Base-by-base conservation (phyloP, 371 early-diverging fungal species). In the Mucor velutinosus region DNA sequence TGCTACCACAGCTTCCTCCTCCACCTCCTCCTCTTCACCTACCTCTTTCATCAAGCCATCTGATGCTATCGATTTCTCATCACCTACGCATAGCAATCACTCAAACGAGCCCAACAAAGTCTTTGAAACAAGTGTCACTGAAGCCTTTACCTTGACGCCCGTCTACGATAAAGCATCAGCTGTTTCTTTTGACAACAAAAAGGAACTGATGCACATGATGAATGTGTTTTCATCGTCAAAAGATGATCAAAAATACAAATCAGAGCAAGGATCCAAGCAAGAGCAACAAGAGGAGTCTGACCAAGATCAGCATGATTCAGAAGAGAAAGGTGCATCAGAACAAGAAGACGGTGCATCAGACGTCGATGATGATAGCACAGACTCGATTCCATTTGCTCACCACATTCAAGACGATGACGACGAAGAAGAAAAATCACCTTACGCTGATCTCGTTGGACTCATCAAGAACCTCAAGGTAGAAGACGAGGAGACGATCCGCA, bases 131-230 rank as follows among this genome's bases (percentile, higher is more conserved):
- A 47, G 66, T 12, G 45, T 67, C 15, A 47, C 58, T 19, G 69
- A 69, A 57, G 51, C 45, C 10, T 29, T 55, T 8, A 7, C 35
- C 11, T 25, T 45, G n/a, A 59, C 15, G 21, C 71, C 68, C 15
- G 43, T 33, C 27, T 35, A 60, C 30, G 56, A 71, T 33, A 8
- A 62, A 15, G 32, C 67, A 15, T 43, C 69, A 0, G 60, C 66
- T n/a, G 19, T 27, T 19, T 45, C 69, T 11, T 71, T 64, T 65
- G 57, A 67, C 17, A 49, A 66, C 32, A 72, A 75, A 51, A 76
- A 78, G 27, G 67, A 76, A 19, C 23, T 81, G n/a, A 57, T 81
- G 25, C 73, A 74, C 30, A 74, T 81, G 74, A 67, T 81, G 56
- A 81, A 81, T 62, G 75, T 71, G 21, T 75, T 81, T n/a, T 71